phyloP scores from a whole-genome alignment of 2,329 filamentous ascomycete species.

The Monosporascus sp. region DNA sequence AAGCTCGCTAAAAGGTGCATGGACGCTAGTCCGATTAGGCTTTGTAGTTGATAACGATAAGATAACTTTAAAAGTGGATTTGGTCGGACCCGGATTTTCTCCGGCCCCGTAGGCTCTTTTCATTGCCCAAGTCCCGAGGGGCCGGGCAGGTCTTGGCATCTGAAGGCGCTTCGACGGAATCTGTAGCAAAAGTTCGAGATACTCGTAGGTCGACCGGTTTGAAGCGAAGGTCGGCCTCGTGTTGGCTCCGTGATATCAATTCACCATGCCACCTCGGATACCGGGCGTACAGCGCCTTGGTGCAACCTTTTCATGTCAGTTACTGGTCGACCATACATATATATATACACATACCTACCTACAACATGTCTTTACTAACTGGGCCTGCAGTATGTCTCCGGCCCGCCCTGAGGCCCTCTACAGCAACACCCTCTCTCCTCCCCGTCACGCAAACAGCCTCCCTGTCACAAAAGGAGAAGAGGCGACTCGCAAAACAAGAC shows the following conservation, averaged over 20 bases:
- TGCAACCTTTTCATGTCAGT: slow-evolving; percentile 51
- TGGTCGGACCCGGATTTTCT: not conserved
- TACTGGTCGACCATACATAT: slow-evolving; percentile 7
- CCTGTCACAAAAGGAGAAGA: slow-evolving; percentile 56
- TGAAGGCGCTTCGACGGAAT: not conserved
- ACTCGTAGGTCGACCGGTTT: not conserved
- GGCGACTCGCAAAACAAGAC: slow-evolving; percentile 64
- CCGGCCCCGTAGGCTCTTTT: not conserved
- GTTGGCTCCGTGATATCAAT: slow-evolving; percentile 3
- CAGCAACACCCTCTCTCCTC: slow-evolving; percentile 46
- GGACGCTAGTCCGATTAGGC: not conserved
- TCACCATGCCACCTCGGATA: slow-evolving; percentile 64
- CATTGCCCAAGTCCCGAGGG: not conserved
- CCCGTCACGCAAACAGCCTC: slow-evolving; percentile 58
- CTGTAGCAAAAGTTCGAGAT: not conserved
- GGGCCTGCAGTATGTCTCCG: slow-evolving; percentile 51
- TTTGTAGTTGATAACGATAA: not conserved
- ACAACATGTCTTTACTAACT: too few relatives aligned
- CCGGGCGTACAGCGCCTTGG: slow-evolving; percentile 53
- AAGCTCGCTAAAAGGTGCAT: slow-evolving; percentile 1
- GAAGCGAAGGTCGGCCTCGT: not conserved
- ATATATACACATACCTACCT: not conserved
- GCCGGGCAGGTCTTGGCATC: not conserved
- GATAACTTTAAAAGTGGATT: not conserved
- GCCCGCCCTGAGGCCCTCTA: slow-evolving; percentile 40